These are phyloP conservation scores for Spergularia bocconei DNA, from an alignment of 148 eudicot genomes.

Conservation along the genomic window DNA sequence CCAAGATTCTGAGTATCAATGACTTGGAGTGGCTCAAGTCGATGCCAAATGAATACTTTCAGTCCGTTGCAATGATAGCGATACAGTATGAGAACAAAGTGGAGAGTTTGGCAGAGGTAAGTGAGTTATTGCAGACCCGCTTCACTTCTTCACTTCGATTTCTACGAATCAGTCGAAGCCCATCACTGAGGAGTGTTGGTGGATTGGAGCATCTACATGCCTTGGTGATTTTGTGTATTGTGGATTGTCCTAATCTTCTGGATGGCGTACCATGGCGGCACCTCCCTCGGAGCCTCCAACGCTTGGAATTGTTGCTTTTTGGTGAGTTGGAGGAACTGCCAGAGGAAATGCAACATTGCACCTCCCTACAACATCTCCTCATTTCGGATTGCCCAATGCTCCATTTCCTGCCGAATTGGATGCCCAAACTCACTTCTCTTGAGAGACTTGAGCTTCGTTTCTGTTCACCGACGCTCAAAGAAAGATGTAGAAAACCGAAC, in stretches of 20 bases:
- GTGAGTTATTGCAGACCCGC: neutral
- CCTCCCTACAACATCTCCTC: neutral
- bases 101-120: neutral
- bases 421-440: neutral
- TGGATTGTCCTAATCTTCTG: neutral
- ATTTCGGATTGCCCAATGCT: neutral
- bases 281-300: neutral
- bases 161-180: neutral
- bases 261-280: neutral
- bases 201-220: neutral
- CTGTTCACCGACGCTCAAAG: neutral
- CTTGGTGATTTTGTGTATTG: neutral
- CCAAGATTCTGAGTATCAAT: neutral
- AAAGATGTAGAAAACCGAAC: neutral
- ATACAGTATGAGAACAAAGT: neutral
- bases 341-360: neutral
- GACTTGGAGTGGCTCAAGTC: neutral
- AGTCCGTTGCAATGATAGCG: neutral
- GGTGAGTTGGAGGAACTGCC: neutral
- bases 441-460: neutral
- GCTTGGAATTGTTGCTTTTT: neutral
- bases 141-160: neutral
- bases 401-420: slow-evolving; percentile 15
- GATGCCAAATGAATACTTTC: neutral
- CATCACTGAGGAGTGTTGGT: neutral